Conservation (phyloP, 768 basidiomycete species). For the Suillus alpinus region DNA sequence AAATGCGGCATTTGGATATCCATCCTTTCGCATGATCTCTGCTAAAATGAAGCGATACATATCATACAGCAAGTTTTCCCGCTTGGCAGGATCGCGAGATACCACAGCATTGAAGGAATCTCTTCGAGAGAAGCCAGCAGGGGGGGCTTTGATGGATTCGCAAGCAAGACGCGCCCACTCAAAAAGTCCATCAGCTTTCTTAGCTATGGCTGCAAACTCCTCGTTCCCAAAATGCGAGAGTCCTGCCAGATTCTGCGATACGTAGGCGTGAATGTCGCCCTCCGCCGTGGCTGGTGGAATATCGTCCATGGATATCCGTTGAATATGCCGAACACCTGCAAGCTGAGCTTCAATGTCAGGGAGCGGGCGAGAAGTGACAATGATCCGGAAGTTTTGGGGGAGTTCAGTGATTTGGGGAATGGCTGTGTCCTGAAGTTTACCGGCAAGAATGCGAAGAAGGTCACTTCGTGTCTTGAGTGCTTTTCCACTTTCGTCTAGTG, state of each 20-base stretch:
- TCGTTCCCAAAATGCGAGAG: background rate
- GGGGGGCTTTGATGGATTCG: background rate
- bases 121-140: background rate
- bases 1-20: background rate
- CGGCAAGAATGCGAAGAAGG: background rate
- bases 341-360: background rate
- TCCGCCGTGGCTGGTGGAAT: background rate
- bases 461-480: background rate
- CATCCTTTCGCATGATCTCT: background rate
- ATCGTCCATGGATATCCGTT: background rate
- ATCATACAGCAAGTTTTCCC: background rate
- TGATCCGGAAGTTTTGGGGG: background rate
- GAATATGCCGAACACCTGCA: background rate
- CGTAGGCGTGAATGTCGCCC: background rate
- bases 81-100: background rate
- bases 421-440: background rate
- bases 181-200: background rate
- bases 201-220: background rate
- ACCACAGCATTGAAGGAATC: background rate
- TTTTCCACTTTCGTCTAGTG: slow-evolving; percentile 14
- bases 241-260: background rate
- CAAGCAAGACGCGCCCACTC: background rate
- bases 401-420: background rate
- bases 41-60: background rate
- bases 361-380: background rate